Evolutionary conservation across 345 rosid species (phyloP).

Genomic region (Sisymbrium altissimum): DNA sequence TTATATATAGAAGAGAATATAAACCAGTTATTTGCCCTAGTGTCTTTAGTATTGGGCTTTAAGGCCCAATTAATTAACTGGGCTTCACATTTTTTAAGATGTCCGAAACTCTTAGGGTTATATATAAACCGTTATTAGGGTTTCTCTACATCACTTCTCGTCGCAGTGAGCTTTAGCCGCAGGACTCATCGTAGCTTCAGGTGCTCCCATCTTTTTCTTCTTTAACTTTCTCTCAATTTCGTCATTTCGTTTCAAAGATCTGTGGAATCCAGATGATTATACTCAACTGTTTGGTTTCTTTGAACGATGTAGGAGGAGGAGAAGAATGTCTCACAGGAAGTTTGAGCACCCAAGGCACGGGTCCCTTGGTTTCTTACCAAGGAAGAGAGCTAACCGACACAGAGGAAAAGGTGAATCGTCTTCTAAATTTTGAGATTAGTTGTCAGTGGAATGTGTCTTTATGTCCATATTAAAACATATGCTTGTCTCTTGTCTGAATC

Average conservation of each 20-base stretch:
- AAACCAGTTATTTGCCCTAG: background rate
- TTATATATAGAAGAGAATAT: constrained; percentile 5
- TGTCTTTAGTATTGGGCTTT: background rate
- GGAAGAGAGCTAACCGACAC: constrained; percentile 81
- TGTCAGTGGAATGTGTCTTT: no score
- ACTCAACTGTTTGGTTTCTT: background rate
- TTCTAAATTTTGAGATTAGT: no score
- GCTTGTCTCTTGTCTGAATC: no score
- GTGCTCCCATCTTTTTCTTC: background rate
- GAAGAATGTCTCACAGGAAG: constrained; percentile 82
- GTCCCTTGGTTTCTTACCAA: constrained; percentile 81
- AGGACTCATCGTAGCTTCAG: constrained; percentile 11
- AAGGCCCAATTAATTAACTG: background rate
- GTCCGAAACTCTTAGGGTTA: background rate
- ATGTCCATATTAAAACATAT: background rate
- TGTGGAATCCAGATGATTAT: no score
- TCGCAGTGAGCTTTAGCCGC: constrained; percentile 16
- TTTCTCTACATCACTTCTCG: background rate
- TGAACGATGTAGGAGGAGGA: background rate
- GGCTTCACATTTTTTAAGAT: background rate
- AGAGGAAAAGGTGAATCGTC: constrained; percentile 80
- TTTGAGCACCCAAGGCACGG: constrained; percentile 95
- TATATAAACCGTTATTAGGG: constrained; percentile 2
- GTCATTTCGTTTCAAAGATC: background rate
- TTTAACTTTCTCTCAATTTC: background rate